Base-by-base conservation (phyloP, 345 rosid species). In the Gossypium anomalum region DNA sequence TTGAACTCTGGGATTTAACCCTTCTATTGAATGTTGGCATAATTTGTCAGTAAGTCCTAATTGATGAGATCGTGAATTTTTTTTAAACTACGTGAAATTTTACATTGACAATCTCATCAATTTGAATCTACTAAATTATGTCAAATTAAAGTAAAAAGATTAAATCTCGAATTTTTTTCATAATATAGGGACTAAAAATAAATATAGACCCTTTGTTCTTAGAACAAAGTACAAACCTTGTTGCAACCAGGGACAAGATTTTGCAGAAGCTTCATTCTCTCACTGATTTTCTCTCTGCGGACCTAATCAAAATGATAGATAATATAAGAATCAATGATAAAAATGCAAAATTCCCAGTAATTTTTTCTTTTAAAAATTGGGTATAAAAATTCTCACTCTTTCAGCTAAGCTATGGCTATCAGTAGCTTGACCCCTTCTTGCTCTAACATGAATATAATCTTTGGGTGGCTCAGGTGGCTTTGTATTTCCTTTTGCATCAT, bases 161-260 rank as follows among this genome's bases (percentile, higher is more conserved):
- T 5, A 34, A 34, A 34, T 34, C 41, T 34, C 41, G 7, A 34
- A 34, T 34, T 34, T 34, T 34, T 34, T 5, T 34, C 41, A 6
- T 34, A 34, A 5, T 34, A 5, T 34, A 5, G 7, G 41, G 41
- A 34, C 41, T 34, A 34, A 34, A 34, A 34, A 34, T 4, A 34
- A 34, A 34, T 5, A 4, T 34, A 34, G 7, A 34, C 41, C 7
- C 41, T 34, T 34, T 34, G 0, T 17, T 9, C 27, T 45, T 44
- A 45, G 45, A 59, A 48, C 48, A 65, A 44, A 22, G 2, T 19
- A 19, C 78, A 12, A 15, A 93, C 97, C 93, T 94, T 94, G 76
- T 89, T 91, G 92, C 98, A 94, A 6, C 98, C 96, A 14, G 98
- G 98, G 14, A 94, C 98, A 52, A 94, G 96, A 83, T 94, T 95